Evolutionary conservation across 116 monocot genomes (phyloP), one percentile per base, ranked within the genome.

Genomic region (Phalaenopsis hybrid): DNA sequence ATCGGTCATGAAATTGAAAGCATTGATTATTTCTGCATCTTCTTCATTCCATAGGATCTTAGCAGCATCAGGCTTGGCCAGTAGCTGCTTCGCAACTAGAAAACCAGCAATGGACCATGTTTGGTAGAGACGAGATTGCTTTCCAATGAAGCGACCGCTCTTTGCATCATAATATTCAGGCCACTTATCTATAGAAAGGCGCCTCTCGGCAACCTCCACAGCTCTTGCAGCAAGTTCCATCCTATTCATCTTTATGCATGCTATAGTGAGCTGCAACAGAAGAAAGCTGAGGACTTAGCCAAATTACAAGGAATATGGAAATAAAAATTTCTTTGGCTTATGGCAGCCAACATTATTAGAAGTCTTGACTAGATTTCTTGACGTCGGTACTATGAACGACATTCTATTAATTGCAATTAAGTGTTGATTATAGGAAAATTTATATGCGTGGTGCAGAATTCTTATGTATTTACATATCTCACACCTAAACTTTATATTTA

Each of bases 41-140:
- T 99, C 99, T 23, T 95, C 92, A 44, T 93, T 94, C 88, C 95
- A 90, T 2, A 99, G 87, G 76, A 81, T 87, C 52, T 85, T 94
- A 5, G 99, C 95, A 81, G 92, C 88, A 16, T 85, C 86, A 10
- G 99, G 99, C 17, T 95, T 94, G 13, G 87, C 89, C 70, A 95
- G 89, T 75, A 99, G 88, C 46, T 86, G 91, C 82, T 99, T 99
- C 37, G 95, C 95, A 50, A 95, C 99, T 21, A 99, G 89, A 46
- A 88, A 99, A 3, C 99, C 95, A 21, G 99, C 99, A 68, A 99
- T 95, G 1, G 99, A 92, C 99, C 99, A 99, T 17, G 99, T 99
- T 76, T 99, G 99, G 79, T 89, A 91, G 1, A 99, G 80, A 41
- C 89, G 88, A 23, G 99, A 87, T 80, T 95, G 99, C 44, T 99